Percentiles rank a stretch among this genome's conserved stretches.
Evolutionary conservation across 768 basidiomycete species (phyloP).

Genomic region (Coprinopsis sp.): DNA sequence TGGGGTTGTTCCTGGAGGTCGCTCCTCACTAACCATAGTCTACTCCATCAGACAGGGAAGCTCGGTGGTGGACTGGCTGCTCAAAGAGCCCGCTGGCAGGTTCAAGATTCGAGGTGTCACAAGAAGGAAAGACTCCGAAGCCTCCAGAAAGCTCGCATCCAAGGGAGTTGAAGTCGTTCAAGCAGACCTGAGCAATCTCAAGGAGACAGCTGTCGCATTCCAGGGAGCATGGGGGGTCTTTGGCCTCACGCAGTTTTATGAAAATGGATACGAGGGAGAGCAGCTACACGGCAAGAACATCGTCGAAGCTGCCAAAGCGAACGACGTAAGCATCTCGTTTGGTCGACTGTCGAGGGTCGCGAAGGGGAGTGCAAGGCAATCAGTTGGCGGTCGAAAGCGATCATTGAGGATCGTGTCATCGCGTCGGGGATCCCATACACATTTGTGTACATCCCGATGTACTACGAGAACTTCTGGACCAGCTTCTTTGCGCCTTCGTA

Average conservation of each 20-base stretch:
- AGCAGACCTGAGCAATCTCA: slow-evolving; percentile 12
- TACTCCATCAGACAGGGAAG: slow-evolving; percentile 15
- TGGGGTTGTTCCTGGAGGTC: too few species aligned
- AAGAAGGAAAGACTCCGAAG: slow-evolving; percentile 8
- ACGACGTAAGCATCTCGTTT: slow-evolving; percentile 14
- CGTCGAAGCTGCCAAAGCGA: slow-evolving; percentile 12
- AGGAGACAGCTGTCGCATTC: slow-evolving; percentile 12
- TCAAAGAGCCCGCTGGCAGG: slow-evolving; percentile 12
- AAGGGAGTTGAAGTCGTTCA: slow-evolving; percentile 14
- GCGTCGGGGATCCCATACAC: slow-evolving; percentile 20
- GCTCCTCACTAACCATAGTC: background rate
- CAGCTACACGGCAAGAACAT: slow-evolving; percentile 16
- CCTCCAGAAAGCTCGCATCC: slow-evolving; percentile 8
- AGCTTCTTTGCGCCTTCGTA: slow-evolving; percentile 20
- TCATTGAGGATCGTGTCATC: slow-evolving; percentile 21
- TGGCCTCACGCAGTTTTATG: slow-evolving; percentile 13
- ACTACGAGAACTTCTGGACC: slow-evolving; percentile 21
- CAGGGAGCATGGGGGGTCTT: slow-evolving; percentile 14
- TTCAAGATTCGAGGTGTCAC: slow-evolving; percentile 12
- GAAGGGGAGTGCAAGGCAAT: slow-evolving; percentile 16
- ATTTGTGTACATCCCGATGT: slow-evolving; percentile 20
- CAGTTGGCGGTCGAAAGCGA: slow-evolving; percentile 22
- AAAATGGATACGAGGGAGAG: slow-evolving; percentile 12
- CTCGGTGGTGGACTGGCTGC: slow-evolving; percentile 15
- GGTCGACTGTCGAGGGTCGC: slow-evolving; percentile 15